These are phyloP conservation scores for Malassezia vespertilionis DNA, from an alignment of 1,284 basidiomycete species.

Conservation along the genomic window DNA sequence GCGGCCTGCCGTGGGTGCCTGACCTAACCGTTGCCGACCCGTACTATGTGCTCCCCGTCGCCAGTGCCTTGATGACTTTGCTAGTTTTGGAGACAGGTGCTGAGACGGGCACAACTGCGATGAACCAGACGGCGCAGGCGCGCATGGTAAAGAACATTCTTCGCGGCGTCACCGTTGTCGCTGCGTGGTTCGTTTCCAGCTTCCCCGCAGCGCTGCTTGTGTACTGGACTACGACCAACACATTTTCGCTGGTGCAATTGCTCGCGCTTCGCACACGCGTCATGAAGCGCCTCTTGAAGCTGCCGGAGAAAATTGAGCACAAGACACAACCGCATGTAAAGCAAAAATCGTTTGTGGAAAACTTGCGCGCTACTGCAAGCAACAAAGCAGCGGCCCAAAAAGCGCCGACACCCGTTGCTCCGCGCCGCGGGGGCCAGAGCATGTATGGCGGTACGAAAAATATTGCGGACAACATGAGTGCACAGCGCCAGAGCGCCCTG, in stretches of 20 bases:
- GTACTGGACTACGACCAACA: conserved; percentile 54
- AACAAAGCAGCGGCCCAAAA: too few relatives aligned
- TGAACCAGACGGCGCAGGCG: conserved; percentile 52
- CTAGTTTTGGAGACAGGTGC: conserved; percentile 57
- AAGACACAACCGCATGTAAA: conserved; percentile 24
- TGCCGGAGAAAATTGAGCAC: conserved; percentile 27
- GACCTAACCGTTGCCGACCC: conserved; percentile 73
- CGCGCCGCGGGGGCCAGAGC: conserved; percentile 3
- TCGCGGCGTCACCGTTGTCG: conserved; percentile 56
- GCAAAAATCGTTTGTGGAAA: conserved; percentile 21
- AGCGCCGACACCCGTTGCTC: too few relatives aligned
- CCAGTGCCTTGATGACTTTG: conserved; percentile 59
- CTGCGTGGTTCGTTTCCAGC: conserved; percentile 56
- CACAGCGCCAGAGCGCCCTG: conserved; percentile 5
- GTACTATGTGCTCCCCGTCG: conserved; percentile 63
- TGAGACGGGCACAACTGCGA: conserved; percentile 52
- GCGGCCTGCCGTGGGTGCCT: conserved; percentile 65
- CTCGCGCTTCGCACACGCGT: conserved; percentile 24
- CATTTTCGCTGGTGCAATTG: conserved; percentile 53
- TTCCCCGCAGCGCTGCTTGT: conserved; percentile 52
- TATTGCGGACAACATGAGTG: neutral
- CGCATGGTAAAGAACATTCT: conserved; percentile 64
- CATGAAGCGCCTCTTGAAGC: conserved; percentile 20
- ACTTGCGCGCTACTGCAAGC: conserved; percentile 12
- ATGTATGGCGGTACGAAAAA: neutral